Base-by-base conservation (phyloP, 148 eudicot genomes). In the Nepenthes gracilis region DNA sequence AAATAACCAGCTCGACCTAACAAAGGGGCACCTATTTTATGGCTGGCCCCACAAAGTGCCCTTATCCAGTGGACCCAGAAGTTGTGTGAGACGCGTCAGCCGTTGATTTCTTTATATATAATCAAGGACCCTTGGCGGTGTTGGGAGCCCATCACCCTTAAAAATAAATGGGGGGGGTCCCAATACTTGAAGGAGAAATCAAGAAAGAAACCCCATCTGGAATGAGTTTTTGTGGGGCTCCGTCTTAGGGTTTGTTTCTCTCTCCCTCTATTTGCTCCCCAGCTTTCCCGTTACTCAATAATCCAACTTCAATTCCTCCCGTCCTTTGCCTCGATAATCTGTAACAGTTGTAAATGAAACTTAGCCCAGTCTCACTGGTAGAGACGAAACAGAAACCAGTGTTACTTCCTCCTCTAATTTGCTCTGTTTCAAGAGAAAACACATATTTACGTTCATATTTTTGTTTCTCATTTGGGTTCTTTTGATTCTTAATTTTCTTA, bases 151-250 rank as follows among this genome's bases (percentile, higher is more conserved):
- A 3, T 5, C 40, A 8, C 34, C 5, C 36, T 23, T 14, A 33
- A 36, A 34, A 54, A 9, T 48, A 47, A 37, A 10, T 12, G 9
- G 69, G 7, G 69, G 7, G 77, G 84, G 78, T 56, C 76, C 83
- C 79, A 64, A 36, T 57, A 33, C 60, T 59, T 60, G 23, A 23
- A 23, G 23, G 23, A 23, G 23, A 23, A 23, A 23, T 23, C 23
- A 23, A 23, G 23, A 23, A 23, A 23, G 23, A 23, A 23, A 23
- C 23, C 35, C 54, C 51, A 58, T 47, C 49, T 35, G 57, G 55
- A 67, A 67, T 59, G 68, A 64, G 53, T 79, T 76, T 72, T 75
- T 71, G 87, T 82, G 83, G 83, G 83, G 70, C 70, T 61, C 67
- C 67, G 64, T 66, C 58, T 74, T 70, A 64, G 71, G 77, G 75